Conservation (phyloP, 169 alveolate species). For the Plasmodium coatneyi region DNA sequence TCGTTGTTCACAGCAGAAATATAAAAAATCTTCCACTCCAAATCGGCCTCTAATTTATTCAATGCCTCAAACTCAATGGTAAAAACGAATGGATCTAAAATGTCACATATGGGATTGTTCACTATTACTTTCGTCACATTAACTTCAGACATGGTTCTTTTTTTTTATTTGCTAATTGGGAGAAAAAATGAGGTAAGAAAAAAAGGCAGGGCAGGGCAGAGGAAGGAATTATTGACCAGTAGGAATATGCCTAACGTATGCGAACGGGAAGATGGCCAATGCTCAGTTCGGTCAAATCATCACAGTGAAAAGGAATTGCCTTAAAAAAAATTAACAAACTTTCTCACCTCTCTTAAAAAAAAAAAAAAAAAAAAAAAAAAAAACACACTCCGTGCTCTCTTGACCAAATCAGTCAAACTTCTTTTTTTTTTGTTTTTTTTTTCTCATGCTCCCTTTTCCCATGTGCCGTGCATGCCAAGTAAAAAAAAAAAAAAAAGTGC, state of each 20-base stretch:
- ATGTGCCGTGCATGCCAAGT: not conserved
- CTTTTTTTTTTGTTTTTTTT: not conserved
- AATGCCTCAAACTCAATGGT: constrained; percentile 95
- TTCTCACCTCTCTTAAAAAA: not conserved
- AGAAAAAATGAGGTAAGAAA: not conserved
- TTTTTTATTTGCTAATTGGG: not conserved
- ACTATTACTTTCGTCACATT: constrained; percentile 95
- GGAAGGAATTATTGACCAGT: not conserved
- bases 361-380: not conserved
- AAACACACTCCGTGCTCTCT: not conserved
- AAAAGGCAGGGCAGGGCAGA: not conserved
- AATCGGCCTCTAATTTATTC: constrained; percentile 91
- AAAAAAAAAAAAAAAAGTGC: not conserved
- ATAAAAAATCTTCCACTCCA: constrained; percentile 93
- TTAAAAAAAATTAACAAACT: not conserved
- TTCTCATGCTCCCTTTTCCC: not conserved
- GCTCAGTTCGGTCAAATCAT: not conserved
- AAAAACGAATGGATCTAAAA: constrained; percentile 92
- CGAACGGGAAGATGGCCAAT: not conserved
- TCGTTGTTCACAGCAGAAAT: constrained; percentile 84
- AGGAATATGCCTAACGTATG: not conserved
- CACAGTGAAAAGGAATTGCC: not conserved
- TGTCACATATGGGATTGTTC: constrained; percentile 91
- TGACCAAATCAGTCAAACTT: not conserved
- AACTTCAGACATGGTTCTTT: constrained; percentile 92